Evolutionary conservation across 1,139 yeast species (phyloP).

Genomic region (Magnusiomyces fungicola): DNA sequence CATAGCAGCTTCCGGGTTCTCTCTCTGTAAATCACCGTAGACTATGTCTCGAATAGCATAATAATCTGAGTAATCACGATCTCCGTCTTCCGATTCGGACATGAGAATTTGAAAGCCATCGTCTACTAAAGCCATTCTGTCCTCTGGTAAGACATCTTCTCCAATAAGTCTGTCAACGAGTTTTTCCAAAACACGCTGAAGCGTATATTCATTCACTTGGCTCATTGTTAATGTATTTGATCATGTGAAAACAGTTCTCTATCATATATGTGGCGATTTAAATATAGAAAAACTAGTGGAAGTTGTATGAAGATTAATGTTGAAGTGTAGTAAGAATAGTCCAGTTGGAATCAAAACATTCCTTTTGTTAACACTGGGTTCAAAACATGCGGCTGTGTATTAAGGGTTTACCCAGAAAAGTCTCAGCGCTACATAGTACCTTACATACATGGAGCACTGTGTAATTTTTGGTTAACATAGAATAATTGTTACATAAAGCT

Average conservation of each 20-base stretch:
- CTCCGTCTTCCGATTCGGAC: constrained; percentile 3
- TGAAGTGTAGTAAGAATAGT: too few species aligned
- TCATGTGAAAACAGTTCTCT: neutral
- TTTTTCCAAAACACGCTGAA: constrained; percentile 10
- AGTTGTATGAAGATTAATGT: too few species aligned
- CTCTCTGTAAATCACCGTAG: constrained; percentile 8
- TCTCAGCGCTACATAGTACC: too few species aligned
- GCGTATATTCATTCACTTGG: constrained; percentile 4
- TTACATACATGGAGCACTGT: too few species aligned
- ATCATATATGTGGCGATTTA: too few species aligned
- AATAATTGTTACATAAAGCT: too few species aligned
- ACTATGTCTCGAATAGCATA: neutral
- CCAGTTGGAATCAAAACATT: too few species aligned
- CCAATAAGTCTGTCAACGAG: constrained; percentile 13
- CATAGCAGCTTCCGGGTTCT: constrained; percentile 14
- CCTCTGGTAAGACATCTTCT: constrained; percentile 11
- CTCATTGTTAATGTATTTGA: neutral
- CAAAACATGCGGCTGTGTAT: too few species aligned
- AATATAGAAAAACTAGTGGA: too few species aligned
- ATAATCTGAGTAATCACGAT: neutral
- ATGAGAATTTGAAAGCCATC: constrained; percentile 9
- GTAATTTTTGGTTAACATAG: too few species aligned
- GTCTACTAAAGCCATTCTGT: constrained; percentile 7
- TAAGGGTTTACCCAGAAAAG: too few species aligned
- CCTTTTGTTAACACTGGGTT: too few species aligned